Evolutionary conservation across 345 rosid species (phyloP), one percentile per base, ranked within the genome.

Genomic region (Clausena lansium): DNA sequence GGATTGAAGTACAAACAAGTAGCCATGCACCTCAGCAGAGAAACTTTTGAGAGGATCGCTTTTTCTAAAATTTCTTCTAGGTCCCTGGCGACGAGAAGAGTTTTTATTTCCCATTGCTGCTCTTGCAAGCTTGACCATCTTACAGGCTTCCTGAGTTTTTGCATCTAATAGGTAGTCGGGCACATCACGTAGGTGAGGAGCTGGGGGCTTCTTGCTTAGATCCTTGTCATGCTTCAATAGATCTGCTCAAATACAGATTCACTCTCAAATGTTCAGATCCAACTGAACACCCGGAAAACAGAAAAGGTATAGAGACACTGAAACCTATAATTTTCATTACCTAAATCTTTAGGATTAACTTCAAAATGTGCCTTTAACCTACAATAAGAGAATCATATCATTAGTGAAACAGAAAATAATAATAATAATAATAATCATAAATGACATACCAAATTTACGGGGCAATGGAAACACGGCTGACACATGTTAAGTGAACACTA

Each of bases 341-440:
- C 97, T 58, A 90, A 83, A 67, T 95, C 98, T 84, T 82, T 88
- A 62, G 94, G 98, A 86, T 95, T 93, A 41, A 87, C 92, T 84
- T 93, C 90, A 25, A 95, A 95, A 81, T 93, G 98, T 80, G 93
- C 88, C 87, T 91, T 92, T 87, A 95, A 90, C 92, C 99, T 92
- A 71, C 32, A 85, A 5, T 41, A 60, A 67, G 1, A 65, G 9
- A 86, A 22, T 61, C 52, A 68, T 30, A 19, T 45, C 69, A 73
- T 64, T 58, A 67, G 30, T 68, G 54, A 41, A 73, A 25, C 7
- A 10, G 15, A 32, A 22, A 24, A 24, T 4, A 24, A 41, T 0
- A 41, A 41, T 41, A 41, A 2, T 2, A 41, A 45, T 13, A 45
- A 45, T 11, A 13, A 45, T 41, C 2, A 54, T 70, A 10, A 5